Conservation (phyloP, 1,139 yeast species). For the Yamadazyma membranifaciens region DNA sequence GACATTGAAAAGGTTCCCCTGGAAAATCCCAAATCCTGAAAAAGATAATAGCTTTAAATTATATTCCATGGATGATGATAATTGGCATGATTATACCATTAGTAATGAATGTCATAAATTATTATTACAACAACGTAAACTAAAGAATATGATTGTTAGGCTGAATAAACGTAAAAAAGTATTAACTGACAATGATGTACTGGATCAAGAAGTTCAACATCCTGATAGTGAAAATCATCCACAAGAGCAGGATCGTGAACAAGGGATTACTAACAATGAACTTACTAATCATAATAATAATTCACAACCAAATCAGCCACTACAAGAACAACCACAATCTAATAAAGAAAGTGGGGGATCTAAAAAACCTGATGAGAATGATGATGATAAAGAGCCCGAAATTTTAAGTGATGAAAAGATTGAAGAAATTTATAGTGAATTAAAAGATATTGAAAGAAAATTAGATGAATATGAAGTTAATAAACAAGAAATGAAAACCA, state of each 20-base stretch:
- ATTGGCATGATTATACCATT: constrained; percentile 51
- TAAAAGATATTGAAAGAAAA: constrained; percentile 36
- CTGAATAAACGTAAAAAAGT: constrained; percentile 43
- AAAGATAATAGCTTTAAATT: constrained; percentile 76
- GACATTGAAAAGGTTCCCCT: constrained; percentile 91
- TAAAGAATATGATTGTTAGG: constrained; percentile 41
- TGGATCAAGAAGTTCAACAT: constrained; percentile 3
- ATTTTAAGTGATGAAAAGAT: constrained; percentile 34
- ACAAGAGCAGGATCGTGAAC: constrained; percentile 3
- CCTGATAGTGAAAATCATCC: constrained; percentile 5
- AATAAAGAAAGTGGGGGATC: constrained; percentile 4
- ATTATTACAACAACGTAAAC: constrained; percentile 43
- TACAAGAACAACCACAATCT: background rate
- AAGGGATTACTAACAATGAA: background rate
- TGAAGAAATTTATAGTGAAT: constrained; percentile 30
- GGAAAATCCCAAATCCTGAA: constrained; percentile 90
- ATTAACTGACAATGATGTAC: constrained; percentile 7
- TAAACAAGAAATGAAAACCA: constrained; percentile 35
- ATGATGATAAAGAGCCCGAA: constrained; percentile 21
- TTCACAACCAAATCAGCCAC: background rate
- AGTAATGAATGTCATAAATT: constrained; percentile 50
- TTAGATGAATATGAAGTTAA: constrained; percentile 38
- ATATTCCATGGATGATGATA: constrained; percentile 55
- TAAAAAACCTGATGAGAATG: constrained; percentile 9
- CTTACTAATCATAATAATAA: background rate